Conservation (phyloP, 2,329 filamentous ascomycete genomes). For the Aspergillus tamarii region DNA sequence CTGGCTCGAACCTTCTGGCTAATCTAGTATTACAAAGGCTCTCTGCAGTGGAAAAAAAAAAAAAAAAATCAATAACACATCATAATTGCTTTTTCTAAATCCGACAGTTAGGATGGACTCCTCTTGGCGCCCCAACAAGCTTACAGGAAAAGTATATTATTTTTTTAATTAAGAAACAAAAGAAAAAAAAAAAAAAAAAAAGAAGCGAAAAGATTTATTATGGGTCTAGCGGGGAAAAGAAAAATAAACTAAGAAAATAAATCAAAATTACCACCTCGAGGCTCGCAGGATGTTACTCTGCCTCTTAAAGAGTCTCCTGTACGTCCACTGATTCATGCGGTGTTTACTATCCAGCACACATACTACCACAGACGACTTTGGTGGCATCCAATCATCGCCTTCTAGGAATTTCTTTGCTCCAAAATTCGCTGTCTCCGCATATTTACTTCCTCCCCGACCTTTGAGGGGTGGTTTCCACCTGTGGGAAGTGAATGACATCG, state of each 20-base stretch:
- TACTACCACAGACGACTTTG: neutral
- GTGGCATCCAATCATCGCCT: neutral
- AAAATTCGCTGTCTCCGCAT: neutral
- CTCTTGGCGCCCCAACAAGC: conserved; percentile 8
- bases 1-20: neutral
- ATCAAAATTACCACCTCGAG: neutral
- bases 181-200: neutral
- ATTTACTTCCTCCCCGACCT: neutral
- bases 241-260: neutral
- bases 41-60: neutral
- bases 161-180: no score
- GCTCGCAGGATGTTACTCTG: neutral
- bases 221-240: neutral
- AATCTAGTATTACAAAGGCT: neutral
- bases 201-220: no score
- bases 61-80: neutral
- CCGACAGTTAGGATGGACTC: conserved; percentile 1
- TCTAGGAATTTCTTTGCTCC: neutral
- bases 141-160: no score
- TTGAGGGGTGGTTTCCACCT: neutral
- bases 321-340: neutral
- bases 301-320: neutral
- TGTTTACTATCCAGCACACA: neutral
- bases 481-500: neutral
- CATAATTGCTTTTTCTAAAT: conserved; percentile 12